These are phyloP conservation scores for Pyrenochaeta sp. DNA, from an alignment of 2,329 filamentous ascomycete genomes.

Conservation along the genomic window DNA sequence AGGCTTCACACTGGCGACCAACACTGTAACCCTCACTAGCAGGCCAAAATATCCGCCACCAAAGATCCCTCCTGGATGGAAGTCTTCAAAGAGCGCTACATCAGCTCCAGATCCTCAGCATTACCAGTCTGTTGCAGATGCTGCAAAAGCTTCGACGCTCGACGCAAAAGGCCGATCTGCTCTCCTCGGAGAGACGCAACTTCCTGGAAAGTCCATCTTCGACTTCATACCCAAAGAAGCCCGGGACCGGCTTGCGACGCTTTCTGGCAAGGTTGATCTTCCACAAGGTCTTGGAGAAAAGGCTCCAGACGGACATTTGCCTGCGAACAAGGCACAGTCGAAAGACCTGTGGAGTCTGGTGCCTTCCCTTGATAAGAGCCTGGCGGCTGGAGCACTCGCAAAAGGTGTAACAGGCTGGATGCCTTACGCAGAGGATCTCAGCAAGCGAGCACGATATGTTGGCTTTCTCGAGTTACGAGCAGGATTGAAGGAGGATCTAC, in stretches of 20 bases:
- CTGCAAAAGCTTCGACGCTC: constrained; percentile 77
- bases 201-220: constrained; percentile 95
- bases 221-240: constrained; percentile 85
- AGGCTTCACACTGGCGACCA: constrained; percentile 76
- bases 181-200: constrained; percentile 78
- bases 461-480: constrained; percentile 81
- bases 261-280: constrained; percentile 78
- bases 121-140: constrained; percentile 74
- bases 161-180: constrained; percentile 80
- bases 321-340: constrained; percentile 68
- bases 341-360: constrained; percentile 62
- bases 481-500: constrained; percentile 64
- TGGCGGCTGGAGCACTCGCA: constrained; percentile 56
- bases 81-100: constrained; percentile 58
- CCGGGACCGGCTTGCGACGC: constrained; percentile 77
- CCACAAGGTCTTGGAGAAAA: constrained; percentile 80
- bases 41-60: constrained; percentile 68
- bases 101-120: constrained; percentile 42
- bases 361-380: constrained; percentile 51
- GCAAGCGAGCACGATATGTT: constrained; percentile 82
- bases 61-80: constrained; percentile 77
- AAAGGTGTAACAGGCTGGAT: constrained; percentile 70
- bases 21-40: constrained; percentile 52
- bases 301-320: constrained; percentile 69
- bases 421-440: constrained; percentile 84